Evolutionary conservation across 169 alveolate species (phyloP), one percentile per base, ranked within the genome.

Genomic region (Theileria annulata): DNA sequence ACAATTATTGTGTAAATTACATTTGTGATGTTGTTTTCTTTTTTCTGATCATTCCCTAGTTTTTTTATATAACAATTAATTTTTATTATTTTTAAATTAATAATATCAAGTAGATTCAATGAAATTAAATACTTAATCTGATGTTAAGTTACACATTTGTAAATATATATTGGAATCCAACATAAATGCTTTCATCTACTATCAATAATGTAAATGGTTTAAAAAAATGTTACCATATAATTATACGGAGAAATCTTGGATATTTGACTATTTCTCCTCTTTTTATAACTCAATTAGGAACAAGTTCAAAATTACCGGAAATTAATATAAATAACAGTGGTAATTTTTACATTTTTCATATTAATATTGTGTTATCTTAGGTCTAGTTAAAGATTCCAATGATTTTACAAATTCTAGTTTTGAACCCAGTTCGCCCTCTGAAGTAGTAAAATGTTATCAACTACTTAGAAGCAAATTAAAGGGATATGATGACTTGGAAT

Each of bases 401-500:
- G 51, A 42, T 42, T 42, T 42, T 42, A 8, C 51, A 42, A 42
- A 3, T 8, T 42, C 51, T 9, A 23, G 17, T 58, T 58, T 27
- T 27, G 71, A 62, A 9, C 6, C 21, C 25, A 17, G 51, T 62
- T 30, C 67, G 17, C 42, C 71, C 49, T 30, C 71, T n/a, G 31
- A 15, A 21, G 71, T 62, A n/a, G 21, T 62, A 15, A 82, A 82
- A 54, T 66, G 49, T 25, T 75, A 42, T 66, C 73, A 64, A 60
- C 35, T 82, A 4, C 79, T 82, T 15, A 28, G 75, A 17, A 56
- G 86, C 13, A 82, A 82, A 63, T 85, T 85, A 0, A 12, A 51
- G n/a, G 85, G 85, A 15, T 82, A 82, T 71, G 35, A 69, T 19
- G 80, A 82, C 27, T 25, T 42, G 68, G 30, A 58, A 47, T 56